Conservation (phyloP, 768 basidiomycete genomes). For the Calvatia gigantea region DNA sequence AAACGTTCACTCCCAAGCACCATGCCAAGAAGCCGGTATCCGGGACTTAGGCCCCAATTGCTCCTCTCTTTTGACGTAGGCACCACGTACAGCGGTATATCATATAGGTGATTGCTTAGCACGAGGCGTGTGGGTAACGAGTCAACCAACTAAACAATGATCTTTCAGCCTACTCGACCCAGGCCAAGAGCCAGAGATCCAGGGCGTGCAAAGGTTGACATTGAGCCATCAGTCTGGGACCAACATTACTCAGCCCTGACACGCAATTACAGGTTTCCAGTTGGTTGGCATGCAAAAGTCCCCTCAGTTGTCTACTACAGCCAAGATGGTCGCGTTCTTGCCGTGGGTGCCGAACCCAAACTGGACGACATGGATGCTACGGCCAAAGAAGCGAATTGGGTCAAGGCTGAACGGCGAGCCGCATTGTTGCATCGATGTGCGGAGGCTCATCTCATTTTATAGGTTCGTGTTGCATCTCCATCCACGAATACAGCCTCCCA, state of each 20-base stretch:
- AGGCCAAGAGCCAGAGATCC: background rate
- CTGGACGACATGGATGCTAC: conserved; percentile 29
- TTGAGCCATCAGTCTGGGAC: background rate
- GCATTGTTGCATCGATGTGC: background rate
- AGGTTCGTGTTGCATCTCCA: conserved; percentile 37
- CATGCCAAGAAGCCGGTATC: background rate
- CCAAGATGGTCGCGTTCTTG: conserved; percentile 27
- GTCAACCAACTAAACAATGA: too few relatives aligned
- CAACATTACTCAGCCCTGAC: background rate
- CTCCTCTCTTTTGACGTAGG: background rate
- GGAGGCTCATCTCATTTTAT: too few relatives aligned
- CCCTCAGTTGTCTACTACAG: conserved; percentile 47
- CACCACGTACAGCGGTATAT: background rate
- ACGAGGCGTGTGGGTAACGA: too few relatives aligned
- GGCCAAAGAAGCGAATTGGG: conserved; percentile 41
- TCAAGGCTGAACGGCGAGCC: conserved; percentile 38
- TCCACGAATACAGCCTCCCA: conserved; percentile 15
- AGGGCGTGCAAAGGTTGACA: conserved; percentile 11
- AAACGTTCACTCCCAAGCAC: too few relatives aligned
- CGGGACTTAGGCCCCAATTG: background rate
- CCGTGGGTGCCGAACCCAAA: conserved; percentile 40
- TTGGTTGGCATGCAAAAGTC: conserved; percentile 39
- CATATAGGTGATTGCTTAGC: background rate
- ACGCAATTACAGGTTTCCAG: conserved; percentile 31
- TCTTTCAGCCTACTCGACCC: background rate